phyloP scores from a whole-genome alignment of 2,329 filamentous ascomycete genomes.

The Penicillium sp. region DNA sequence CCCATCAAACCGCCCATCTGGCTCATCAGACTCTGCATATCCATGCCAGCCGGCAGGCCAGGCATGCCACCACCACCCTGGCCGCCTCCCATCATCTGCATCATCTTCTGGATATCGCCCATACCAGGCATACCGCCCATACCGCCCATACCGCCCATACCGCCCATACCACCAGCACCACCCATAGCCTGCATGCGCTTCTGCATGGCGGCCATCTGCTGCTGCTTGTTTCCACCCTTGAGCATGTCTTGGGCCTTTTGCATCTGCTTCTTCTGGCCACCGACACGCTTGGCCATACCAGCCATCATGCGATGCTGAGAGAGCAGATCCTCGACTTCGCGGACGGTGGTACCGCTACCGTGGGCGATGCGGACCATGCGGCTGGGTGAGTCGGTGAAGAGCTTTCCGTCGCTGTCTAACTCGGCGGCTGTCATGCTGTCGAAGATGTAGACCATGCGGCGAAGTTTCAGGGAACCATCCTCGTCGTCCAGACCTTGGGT shows the following conservation, averaged over 20 bases:
- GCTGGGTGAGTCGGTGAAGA: constrained; percentile 87
- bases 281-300: constrained; percentile 98
- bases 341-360: constrained; percentile 85
- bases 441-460: constrained; percentile 98
- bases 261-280: constrained; percentile 97
- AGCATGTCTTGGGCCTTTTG: constrained; percentile 87
- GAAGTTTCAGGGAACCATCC: constrained; percentile 87
- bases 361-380: constrained; percentile 89
- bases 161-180: constrained; percentile 60
- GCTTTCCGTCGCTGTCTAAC: constrained; percentile 90
- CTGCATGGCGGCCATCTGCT: constrained; percentile 96
- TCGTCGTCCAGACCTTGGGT: constrained; percentile 97
- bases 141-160: constrained; percentile 73
- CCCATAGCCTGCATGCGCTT: constrained; percentile 93
- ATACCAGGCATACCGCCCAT: constrained; percentile 63
- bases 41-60: constrained; percentile 49
- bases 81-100: constrained; percentile 82
- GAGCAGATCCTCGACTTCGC: constrained; percentile 93
- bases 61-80: constrained; percentile 68
- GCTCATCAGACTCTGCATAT: constrained; percentile 71
- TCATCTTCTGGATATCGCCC: constrained; percentile 86
- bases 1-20: constrained; percentile 67
- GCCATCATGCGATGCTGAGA: constrained; percentile 99
- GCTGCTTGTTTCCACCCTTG: constrained; percentile 84
- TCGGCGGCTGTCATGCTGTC: constrained; percentile 98